Evolutionary conservation across 495 filamentous ascomycete species (phyloP).

Genomic region (Talaromyces adpressus): DNA sequence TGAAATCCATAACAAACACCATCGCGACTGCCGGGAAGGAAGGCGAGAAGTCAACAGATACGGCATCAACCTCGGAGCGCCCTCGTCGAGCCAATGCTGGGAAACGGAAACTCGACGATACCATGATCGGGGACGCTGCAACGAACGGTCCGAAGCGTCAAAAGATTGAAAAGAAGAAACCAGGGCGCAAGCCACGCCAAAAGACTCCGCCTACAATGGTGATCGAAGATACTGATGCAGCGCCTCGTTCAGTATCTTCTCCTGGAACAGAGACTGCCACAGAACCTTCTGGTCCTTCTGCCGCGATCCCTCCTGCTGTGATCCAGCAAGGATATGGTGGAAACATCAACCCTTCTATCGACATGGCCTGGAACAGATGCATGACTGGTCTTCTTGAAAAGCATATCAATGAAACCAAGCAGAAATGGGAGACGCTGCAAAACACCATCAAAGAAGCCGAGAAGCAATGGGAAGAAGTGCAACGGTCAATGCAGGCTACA

Average conservation of each 20-base stretch:
- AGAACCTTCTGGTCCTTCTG: neutral
- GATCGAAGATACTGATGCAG: neutral
- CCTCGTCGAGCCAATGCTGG: neutral
- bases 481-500: neutral
- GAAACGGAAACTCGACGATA: neutral
- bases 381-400: neutral
- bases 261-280: neutral
- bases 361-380: neutral
- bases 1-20: neutral
- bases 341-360: neutral
- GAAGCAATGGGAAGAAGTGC: neutral
- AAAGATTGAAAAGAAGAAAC: neutral
- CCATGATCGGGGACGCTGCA: neutral
- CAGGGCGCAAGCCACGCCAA: neutral
- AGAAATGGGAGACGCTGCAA: neutral
- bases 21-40: neutral
- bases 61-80: neutral
- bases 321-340: neutral
- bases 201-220: neutral
- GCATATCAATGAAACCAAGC: neutral
- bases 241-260: neutral
- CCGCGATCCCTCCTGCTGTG: neutral
- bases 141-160: neutral
- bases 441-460: neutral
- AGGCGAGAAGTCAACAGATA: neutral